Evolutionary conservation across 208 protist species (phyloP).

Genomic region (Trypanosoma lewisi): DNA sequence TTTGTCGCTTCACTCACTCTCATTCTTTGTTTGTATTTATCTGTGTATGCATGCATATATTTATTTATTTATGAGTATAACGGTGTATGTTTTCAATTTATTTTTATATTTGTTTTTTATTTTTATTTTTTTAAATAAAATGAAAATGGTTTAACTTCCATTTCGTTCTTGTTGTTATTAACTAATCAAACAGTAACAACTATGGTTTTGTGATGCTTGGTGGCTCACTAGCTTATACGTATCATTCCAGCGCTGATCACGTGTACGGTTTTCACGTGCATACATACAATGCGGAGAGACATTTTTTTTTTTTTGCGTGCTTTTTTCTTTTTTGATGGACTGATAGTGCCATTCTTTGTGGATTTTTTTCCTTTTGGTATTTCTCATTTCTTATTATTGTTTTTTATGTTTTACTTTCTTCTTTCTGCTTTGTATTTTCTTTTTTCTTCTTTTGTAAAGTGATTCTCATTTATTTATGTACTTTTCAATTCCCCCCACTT

Average conservation of each 20-base stretch:
- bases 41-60: slow-evolving; percentile 2
- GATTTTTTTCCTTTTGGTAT: slow-evolving; percentile 13
- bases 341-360: slow-evolving; percentile 1
- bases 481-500: slow-evolving; percentile 1
- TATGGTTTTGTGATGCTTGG: too few species aligned
- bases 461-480: neutral
- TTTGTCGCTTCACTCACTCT: neutral
- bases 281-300: too few species aligned
- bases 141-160: too few species aligned
- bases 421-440: neutral
- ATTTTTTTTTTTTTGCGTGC: slow-evolving; percentile 6
- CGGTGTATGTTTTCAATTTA: slow-evolving; percentile 6
- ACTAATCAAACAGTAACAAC: too few species aligned
- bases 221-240: too few species aligned
- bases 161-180: too few species aligned
- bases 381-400: slow-evolving; percentile 12
- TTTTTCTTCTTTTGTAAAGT: neutral
- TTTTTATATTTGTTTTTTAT: slow-evolving; percentile 17
- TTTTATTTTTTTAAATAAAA: slow-evolving; percentile 21
- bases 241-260: too few species aligned
- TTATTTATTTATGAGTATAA: slow-evolving; percentile 1
- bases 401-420: slow-evolving; percentile 26
- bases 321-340: neutral
- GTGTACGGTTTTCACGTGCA: too few species aligned
- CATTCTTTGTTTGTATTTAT: neutral